Percentiles rank a stretch among this genome's conserved stretches.
Evolutionary conservation across 192 early-diverging fungal genomes (phyloP).

Genomic region (Coemansia sp.): DNA sequence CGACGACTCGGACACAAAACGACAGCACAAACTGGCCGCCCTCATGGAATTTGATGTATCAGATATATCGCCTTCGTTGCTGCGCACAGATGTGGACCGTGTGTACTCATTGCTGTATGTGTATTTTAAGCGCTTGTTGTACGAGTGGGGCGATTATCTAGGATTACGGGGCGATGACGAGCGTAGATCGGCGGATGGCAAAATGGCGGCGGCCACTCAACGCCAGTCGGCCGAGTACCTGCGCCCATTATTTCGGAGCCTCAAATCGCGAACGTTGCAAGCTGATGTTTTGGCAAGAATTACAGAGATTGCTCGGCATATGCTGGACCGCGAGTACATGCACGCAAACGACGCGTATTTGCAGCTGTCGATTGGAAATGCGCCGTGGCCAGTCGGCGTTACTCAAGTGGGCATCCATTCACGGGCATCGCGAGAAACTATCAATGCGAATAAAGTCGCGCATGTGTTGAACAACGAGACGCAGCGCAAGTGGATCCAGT

Average conservation of each 20-base stretch:
- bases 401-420: constrained; percentile 98
- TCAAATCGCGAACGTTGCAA: constrained; percentile 73
- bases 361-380: constrained; percentile 93
- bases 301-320: constrained; percentile 82
- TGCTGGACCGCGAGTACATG: constrained; percentile 87
- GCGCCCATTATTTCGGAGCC: constrained; percentile 83
- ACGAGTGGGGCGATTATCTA: constrained; percentile 85
- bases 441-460: constrained; percentile 91
- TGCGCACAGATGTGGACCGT: constrained; percentile 77
- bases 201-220: constrained; percentile 76
- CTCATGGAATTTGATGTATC: constrained; percentile 64
- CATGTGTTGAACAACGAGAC: constrained; percentile 97
- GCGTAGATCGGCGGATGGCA: constrained; percentile 77
- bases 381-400: constrained; percentile 96
- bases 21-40: constrained; percentile 45
- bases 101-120: constrained; percentile 71
- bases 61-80: constrained; percentile 65
- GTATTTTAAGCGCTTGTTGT: constrained; percentile 80
- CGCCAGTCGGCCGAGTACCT: constrained; percentile 86
- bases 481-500: constrained; percentile 98
- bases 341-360: constrained; percentile 92
- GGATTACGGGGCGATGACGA: constrained; percentile 75
- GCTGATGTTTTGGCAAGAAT: constrained; percentile 88
- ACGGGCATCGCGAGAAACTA: constrained; percentile 94
- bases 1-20: constrained; percentile 31